Base-by-base conservation (phyloP, 208 protist species). In the Leishmania tarentolae region DNA sequence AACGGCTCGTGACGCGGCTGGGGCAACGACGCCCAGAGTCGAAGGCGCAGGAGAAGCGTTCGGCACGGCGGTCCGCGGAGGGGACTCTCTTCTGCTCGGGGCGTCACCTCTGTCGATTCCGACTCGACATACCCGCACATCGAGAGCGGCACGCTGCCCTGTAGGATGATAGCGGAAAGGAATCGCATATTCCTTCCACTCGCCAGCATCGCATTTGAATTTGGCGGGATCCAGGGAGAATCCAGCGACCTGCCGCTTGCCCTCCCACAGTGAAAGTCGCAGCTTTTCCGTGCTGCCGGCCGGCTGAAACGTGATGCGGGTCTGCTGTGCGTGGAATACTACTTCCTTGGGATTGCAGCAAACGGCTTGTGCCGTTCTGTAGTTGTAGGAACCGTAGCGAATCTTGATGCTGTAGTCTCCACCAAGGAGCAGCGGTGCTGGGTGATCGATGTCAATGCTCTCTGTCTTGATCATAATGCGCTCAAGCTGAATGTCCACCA, bases 81-180 rank as follows among this genome's bases (percentile, higher is more conserved):
- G 65, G 21, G 73, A 59, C 40, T 46, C 19, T 61, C 59, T 24
- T 42, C 53, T 72, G 71, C 59, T 71, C 17, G 61, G 81, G 3
- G 71, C 78, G 6, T 63, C 42, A 37, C 52, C 42, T 4, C 59
- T 42, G 56, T 57, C 56, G 19, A 42, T 68, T 19, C 70, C 75
- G 0, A 78, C n/a, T 9, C 78, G 84, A 9, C 81, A 80, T 53
- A 98, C 91, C 11, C 88, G 86, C 42, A 98, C 80, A 35, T 96
- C 91, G 24, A 98, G 84, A 0, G 86, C 87, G 44, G 86, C 79
- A n/a, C 68, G 57, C 75, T 96, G 93, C 31, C 90, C 80, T 8
- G 93, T 95, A 13, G 95, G 93, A 76, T 93, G 88, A 80, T 98
- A 96, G 59, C 90, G 88, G 69, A 98, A 98, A 1, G 95, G 95